A percentile compares a stretch with the other conserved stretches of the same genome.
phyloP scores from a whole-genome alignment of 2,329 filamentous ascomycete species.

The Moelleriella libera region DNA sequence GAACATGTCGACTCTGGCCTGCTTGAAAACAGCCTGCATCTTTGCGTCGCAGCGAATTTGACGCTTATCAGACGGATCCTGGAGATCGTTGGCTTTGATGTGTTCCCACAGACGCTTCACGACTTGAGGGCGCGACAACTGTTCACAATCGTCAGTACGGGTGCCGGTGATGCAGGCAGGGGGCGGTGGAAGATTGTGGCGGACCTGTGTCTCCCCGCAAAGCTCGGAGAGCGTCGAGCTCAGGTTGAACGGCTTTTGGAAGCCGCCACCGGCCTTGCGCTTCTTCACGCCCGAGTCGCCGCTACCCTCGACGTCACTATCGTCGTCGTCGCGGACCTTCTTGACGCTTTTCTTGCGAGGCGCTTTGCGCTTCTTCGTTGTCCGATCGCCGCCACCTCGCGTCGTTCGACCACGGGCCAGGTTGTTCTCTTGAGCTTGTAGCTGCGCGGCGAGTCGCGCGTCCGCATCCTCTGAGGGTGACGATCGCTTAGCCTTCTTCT shows the following conservation, averaged over 20 bases:
- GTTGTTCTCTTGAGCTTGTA: conserved; percentile 87
- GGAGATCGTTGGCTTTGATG: conserved; percentile 76
- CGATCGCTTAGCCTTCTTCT: conserved; percentile 56
- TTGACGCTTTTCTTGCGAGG: conserved; percentile 61
- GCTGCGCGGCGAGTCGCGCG: conserved; percentile 69
- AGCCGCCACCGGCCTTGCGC: conserved; percentile 80
- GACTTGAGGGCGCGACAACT: conserved; percentile 87
- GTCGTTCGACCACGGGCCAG: conserved; percentile 55
- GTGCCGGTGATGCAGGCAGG: neutral
- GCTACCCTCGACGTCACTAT: conserved; percentile 58
- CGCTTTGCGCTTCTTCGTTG: conserved; percentile 52
- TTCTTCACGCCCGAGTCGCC: conserved; percentile 45
- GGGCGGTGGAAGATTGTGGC: conserved; percentile 10
- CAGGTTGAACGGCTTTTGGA: conserved; percentile 75
- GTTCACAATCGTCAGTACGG: neutral
- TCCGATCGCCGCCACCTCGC: conserved; percentile 53
- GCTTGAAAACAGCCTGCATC: conserved; percentile 86
- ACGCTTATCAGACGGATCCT: conserved; percentile 82
- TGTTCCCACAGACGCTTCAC: conserved; percentile 96
- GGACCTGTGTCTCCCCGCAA: conserved; percentile 53
- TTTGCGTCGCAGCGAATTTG: conserved; percentile 87
- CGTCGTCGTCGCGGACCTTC: conserved; percentile 64
- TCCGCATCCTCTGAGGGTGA: conserved; percentile 57
- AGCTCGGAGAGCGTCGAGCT: conserved; percentile 56
- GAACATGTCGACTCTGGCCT: conserved; percentile 91